Conservation (phyloP, 805 yeast genomes). For the Pichia kluyveri region DNA sequence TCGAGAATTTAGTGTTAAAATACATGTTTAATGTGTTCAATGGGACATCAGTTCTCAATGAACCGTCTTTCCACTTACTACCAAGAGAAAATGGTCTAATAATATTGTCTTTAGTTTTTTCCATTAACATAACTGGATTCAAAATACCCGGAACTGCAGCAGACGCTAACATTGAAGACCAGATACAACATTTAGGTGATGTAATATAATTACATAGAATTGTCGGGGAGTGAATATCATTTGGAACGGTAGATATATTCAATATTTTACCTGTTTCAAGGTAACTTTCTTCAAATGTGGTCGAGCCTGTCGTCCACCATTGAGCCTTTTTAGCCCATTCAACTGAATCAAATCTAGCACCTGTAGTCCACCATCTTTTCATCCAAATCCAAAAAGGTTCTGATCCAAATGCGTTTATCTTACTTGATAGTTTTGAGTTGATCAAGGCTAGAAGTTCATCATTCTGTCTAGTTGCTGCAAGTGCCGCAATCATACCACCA, state of each 20-base stretch:
- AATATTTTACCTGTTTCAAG: constrained; percentile 60
- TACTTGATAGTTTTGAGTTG: constrained; percentile 51
- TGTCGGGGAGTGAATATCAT: constrained; percentile 75
- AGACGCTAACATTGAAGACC: constrained; percentile 70
- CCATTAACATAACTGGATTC: constrained; percentile 74
- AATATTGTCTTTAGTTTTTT: constrained; percentile 29
- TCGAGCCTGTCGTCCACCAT: constrained; percentile 67
- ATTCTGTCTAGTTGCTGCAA: constrained; percentile 60
- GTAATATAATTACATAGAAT: constrained; percentile 70
- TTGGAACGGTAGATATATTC: constrained; percentile 72
- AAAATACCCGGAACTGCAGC: constrained; percentile 79
- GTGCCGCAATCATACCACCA: constrained; percentile 70
- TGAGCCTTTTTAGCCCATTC: constrained; percentile 62
- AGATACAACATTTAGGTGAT: constrained; percentile 72
- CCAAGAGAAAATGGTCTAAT: constrained; percentile 67
- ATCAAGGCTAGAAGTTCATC: constrained; percentile 51
- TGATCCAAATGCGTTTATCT: constrained; percentile 64
- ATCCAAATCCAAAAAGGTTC: constrained; percentile 48
- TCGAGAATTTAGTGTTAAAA: constrained; percentile 65
- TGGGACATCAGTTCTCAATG: constrained; percentile 72
- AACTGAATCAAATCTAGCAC: constrained; percentile 69
- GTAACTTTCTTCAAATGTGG: constrained; percentile 63
- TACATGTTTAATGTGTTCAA: constrained; percentile 63
- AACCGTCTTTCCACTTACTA: constrained; percentile 71
- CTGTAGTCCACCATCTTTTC: constrained; percentile 61